Conservation (phyloP, 352 stramenopile genomes). For the Phytophthora pistaciae region DNA sequence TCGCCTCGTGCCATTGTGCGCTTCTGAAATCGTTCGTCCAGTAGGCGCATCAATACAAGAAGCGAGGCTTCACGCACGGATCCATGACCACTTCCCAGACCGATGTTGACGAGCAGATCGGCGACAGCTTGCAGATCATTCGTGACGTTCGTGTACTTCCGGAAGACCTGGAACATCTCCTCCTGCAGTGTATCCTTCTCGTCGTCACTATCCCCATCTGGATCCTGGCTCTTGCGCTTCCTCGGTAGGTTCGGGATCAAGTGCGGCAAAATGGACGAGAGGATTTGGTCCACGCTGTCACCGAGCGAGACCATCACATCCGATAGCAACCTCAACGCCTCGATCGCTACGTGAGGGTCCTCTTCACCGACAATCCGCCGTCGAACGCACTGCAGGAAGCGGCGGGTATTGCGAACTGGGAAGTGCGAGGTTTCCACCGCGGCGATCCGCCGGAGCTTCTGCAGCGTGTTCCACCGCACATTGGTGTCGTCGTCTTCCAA, state of each 20-base stretch:
- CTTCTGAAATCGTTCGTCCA: slow-evolving; percentile 67
- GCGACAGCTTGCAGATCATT: slow-evolving; percentile 68
- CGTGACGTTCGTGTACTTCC: slow-evolving; percentile 62
- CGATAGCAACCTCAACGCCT: slow-evolving; percentile 66
- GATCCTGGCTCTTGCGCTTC: slow-evolving; percentile 19
- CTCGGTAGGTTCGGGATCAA: slow-evolving; percentile 57
- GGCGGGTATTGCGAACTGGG: slow-evolving; percentile 73
- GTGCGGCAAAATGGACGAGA: slow-evolving; percentile 74
- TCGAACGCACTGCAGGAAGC: slow-evolving; percentile 78
- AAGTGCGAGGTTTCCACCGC: slow-evolving; percentile 71
- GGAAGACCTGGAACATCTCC: slow-evolving; percentile 73
- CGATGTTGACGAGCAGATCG: slow-evolving; percentile 72
- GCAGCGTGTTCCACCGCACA: slow-evolving; percentile 62
- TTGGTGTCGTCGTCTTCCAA: slow-evolving; percentile 75
- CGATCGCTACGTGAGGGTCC: slow-evolving; percentile 49
- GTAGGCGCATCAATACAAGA: slow-evolving; percentile 50
- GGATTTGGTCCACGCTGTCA: slow-evolving; percentile 72
- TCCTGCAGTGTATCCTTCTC: slow-evolving; percentile 44
- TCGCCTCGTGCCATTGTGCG: slow-evolving; percentile 7
- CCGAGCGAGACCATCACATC: slow-evolving; percentile 76
- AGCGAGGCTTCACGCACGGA: slow-evolving; percentile 62
- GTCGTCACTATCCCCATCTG: slow-evolving; percentile 20
- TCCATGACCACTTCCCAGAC: slow-evolving; percentile 49
- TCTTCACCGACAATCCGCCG: slow-evolving; percentile 55
- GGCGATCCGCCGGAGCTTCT: slow-evolving; percentile 74